Percentiles rank a stretch among this genome's conserved stretches.
phyloP scores from a whole-genome alignment of 352 stramenopile genomes.

The Pythium volutum region DNA sequence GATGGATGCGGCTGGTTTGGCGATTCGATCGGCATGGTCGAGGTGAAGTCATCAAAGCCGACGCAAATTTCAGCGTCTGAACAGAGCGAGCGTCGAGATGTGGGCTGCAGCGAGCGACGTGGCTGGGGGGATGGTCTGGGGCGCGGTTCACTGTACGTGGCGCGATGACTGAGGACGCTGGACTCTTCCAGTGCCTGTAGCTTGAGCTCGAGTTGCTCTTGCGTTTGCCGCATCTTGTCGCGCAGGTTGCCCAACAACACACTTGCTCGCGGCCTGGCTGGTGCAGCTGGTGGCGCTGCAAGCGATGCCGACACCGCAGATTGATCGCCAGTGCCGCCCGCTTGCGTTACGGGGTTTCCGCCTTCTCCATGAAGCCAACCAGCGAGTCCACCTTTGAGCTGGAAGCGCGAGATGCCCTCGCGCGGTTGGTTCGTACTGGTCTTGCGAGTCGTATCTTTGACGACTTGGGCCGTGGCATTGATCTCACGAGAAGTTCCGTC shows the following conservation, averaged over 20 bases:
- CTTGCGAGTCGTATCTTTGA: constrained; percentile 44
- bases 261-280: constrained; percentile 6
- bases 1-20: neutral
- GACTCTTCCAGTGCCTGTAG: constrained; percentile 16
- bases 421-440: constrained; percentile 33
- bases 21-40: neutral
- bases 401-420: constrained; percentile 42
- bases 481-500: neutral
- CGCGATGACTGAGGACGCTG: neutral
- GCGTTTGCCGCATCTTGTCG: constrained; percentile 27
- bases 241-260: constrained; percentile 18
- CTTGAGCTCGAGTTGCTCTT: constrained; percentile 23
- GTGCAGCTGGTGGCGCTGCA: neutral
- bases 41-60: constrained; percentile 33
- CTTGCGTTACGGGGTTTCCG: neutral
- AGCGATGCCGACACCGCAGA: no score
- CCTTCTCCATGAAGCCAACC: constrained; percentile 62
- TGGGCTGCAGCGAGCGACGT: constrained; percentile 16
- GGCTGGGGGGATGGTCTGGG: neutral
- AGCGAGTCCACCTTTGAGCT: constrained; percentile 63
- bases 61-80: constrained; percentile 9
- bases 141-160: neutral
- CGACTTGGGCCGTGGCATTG: constrained; percentile 11
- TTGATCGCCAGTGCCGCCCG: neutral
- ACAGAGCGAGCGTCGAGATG: neutral